Percentiles rank a stretch among this genome's conserved stretches.
Conservation (phyloP, 2,329 filamentous ascomycete species). For the Trichoderma sp. region DNA sequence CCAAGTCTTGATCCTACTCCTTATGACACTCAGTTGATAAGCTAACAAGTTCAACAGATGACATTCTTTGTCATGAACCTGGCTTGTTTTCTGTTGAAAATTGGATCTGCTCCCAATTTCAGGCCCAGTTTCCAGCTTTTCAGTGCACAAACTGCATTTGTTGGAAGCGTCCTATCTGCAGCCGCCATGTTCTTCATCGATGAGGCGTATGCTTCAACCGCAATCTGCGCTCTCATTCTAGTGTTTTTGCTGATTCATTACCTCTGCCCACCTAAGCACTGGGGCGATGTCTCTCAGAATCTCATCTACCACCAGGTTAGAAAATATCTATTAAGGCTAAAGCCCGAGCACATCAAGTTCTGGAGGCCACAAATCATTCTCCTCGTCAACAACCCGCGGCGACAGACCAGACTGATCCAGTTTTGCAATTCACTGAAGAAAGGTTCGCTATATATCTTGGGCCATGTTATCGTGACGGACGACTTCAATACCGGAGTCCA, state of each 20-base stretch:
- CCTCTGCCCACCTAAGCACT: conserved; percentile 77
- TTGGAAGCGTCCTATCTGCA: conserved; percentile 72
- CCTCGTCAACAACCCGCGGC: conserved; percentile 77
- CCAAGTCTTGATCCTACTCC: neutral
- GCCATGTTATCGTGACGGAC: conserved; percentile 82
- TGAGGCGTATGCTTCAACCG: conserved; percentile 72
- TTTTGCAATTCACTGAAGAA: conserved; percentile 93
- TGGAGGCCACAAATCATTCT: conserved; percentile 87
- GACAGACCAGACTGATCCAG: conserved; percentile 78
- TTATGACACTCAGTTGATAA: neutral
- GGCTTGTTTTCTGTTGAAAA: conserved; percentile 81
- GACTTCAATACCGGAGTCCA: conserved; percentile 77
- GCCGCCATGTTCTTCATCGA: conserved; percentile 89
- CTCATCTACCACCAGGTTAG: conserved; percentile 83
- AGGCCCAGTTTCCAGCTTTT: conserved; percentile 86
- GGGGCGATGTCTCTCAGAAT: conserved; percentile 88
- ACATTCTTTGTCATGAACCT: conserved; percentile 87
- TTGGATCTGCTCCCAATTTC: conserved; percentile 86
- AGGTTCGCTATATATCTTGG: conserved; percentile 78
- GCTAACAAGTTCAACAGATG: conserved; percentile 48
- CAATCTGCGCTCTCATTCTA: conserved; percentile 69
- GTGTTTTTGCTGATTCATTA: conserved; percentile 85
- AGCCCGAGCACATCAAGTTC: conserved; percentile 88
- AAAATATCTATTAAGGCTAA: conserved; percentile 80
- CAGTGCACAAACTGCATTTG: conserved; percentile 76